Percentiles rank a stretch among this genome's conserved stretches.
Evolutionary conservation across 768 basidiomycete genomes (phyloP).

Genomic region (Calocybe indica): DNA sequence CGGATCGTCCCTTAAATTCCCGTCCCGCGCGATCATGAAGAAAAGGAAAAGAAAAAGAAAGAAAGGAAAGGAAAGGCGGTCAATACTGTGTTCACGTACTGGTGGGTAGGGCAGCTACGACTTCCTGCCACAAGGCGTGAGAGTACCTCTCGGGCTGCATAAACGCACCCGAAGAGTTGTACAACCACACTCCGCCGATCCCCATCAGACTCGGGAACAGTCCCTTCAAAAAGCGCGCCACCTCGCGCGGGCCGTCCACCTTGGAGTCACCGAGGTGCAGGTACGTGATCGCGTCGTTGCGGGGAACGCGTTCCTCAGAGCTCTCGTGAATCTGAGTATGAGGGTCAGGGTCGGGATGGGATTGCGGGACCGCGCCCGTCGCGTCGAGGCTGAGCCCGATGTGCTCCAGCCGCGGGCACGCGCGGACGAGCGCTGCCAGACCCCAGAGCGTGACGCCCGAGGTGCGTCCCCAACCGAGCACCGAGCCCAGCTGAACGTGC

Average conservation of each 20-base stretch:
- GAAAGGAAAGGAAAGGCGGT: too few relatives aligned
- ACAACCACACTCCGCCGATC: constrained; percentile 4
- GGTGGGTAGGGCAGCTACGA: background rate
- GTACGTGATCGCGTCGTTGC: background rate
- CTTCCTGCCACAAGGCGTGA: constrained; percentile 2
- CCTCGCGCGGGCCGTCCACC: background rate
- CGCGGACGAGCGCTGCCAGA: background rate
- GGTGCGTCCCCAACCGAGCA: constrained; percentile 1
- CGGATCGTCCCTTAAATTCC: too few relatives aligned
- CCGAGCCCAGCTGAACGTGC: constrained; percentile 2
- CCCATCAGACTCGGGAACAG: constrained; percentile 4
- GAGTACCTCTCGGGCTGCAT: background rate
- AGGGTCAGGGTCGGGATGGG: background rate
- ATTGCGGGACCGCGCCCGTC: background rate
- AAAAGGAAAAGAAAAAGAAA: too few relatives aligned
- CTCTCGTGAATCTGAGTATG: background rate
- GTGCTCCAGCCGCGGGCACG: constrained; percentile 1
- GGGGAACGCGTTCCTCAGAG: background rate
- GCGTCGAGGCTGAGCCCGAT: background rate
- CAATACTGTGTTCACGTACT: too few relatives aligned
- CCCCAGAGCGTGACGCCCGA: constrained; percentile 1
- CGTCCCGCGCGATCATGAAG: too few relatives aligned
- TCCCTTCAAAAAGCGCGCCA: constrained; percentile 1
- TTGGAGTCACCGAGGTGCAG: constrained; percentile 1
- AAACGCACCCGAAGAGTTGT: background rate